Base-by-base conservation (phyloP, 148 eudicot species). In the Vaccinium vitisidaea region DNA sequence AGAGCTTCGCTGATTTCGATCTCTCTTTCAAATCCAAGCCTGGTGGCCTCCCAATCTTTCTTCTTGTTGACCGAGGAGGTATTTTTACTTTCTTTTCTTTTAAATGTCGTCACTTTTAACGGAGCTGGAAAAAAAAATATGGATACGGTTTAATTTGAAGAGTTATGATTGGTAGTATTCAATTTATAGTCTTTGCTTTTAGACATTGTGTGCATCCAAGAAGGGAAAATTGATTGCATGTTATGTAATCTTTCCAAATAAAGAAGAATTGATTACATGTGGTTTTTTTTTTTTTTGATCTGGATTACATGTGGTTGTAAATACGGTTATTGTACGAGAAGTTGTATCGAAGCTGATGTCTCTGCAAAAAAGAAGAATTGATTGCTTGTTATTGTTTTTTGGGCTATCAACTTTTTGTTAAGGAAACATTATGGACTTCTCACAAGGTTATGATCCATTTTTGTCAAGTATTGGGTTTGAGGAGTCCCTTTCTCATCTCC, bases 51-150 rank as follows among this genome's bases (percentile, higher is more conserved):
- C 99, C 99, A 2, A 77, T 94, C 82, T 93, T 96, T 78, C 90
- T 96, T 79, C 98, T 96, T 84, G 92, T 86, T 74, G 98, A 96
- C 84, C 92, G 98, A 49, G 99, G 98, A 53, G 98, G 99, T 96
- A 83, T 76, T 77, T 21, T 81, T 39, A n/a, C 25, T 82, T 80
- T 84, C 53, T 5, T 43, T 46, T 69, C 11, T 77, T 21, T 55
- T 58, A 27, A 4, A n/a, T 48, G 46, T 80, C 11, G 5, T 80
- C 7, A 61, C 2, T n/a, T 63, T 39, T 15, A n/a, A 19, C 50
- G 39, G 18, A 12, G 74, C 43, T 67, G 36, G 9, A 11, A 67
- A 67, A 27, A 27, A 36, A 50, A 14, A 55, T 55, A 55, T 55
- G 18, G 73, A 25, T 67, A 25, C 36, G 25, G 6, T 67, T 69